Conservation (phyloP, 768 basidiomycete species). For the Phaeotremella skinneri region DNA sequence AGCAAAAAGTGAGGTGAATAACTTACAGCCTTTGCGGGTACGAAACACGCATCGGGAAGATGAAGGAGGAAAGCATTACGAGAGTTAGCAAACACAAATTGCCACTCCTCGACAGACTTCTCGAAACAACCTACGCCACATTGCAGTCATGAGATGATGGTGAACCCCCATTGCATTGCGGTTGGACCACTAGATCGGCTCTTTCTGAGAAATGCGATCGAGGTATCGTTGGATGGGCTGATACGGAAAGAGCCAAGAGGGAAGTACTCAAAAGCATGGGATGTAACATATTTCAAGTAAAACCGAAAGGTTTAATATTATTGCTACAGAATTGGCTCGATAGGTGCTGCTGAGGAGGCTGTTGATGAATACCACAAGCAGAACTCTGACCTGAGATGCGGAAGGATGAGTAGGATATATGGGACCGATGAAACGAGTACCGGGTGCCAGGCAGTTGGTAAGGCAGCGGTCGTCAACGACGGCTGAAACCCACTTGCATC, state of each 20-base stretch:
- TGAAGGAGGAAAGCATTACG: too few relatives aligned
- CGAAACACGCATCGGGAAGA: neutral
- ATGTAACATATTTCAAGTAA: neutral
- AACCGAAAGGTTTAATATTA: too few relatives aligned
- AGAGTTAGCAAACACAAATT: too few relatives aligned
- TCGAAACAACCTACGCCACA: slow-evolving; percentile 4
- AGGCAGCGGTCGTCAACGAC: neutral
- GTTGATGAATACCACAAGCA: too few relatives aligned
- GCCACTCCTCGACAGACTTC: too few relatives aligned
- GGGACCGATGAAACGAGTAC: too few relatives aligned
- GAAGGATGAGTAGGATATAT: too few relatives aligned
- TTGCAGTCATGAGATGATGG: neutral
- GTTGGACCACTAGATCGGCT: neutral
- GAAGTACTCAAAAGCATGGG: neutral
- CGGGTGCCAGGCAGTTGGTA: too few relatives aligned
- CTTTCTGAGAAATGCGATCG: neutral
- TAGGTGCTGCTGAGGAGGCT: too few relatives aligned
- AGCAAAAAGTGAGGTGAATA: too few relatives aligned
- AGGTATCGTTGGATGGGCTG: neutral
- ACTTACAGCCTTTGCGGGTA: neutral
- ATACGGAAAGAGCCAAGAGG: neutral
- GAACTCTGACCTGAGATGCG: too few relatives aligned
- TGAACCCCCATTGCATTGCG: neutral
- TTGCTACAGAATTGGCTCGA: too few relatives aligned
- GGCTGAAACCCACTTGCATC: neutral